Percentiles rank a stretch among this genome's conserved stretches.
phyloP scores from a whole-genome alignment of 495 filamentous ascomycete species.

The Talaromyces stipitatus region DNA sequence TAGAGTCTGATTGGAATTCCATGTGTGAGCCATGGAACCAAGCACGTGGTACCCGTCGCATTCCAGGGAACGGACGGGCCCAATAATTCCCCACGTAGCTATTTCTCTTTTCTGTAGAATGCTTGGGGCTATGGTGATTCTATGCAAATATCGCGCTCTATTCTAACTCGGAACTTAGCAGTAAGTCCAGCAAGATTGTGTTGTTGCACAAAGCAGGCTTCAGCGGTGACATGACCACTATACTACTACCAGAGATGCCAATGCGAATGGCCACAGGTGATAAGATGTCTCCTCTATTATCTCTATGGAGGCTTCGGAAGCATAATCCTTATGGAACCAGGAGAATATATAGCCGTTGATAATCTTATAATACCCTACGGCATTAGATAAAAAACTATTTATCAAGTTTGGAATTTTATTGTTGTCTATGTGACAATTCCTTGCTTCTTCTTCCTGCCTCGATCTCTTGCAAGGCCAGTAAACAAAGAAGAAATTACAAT shows the following conservation, averaged over 20 bases:
- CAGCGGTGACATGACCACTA: too few relatives aligned
- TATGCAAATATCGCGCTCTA: neutral
- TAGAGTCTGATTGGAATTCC: neutral
- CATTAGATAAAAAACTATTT: neutral
- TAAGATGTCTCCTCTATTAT: too few relatives aligned
- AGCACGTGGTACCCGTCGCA: neutral
- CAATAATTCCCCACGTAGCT: neutral
- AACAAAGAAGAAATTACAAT: neutral
- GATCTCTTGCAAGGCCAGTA: slow-evolving; percentile 4
- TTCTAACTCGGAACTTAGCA: neutral
- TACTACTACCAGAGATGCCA: too few relatives aligned
- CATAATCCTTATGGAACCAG: too few relatives aligned
- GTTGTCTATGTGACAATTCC: slow-evolving; percentile 5
- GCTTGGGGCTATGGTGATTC: neutral
- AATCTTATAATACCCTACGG: too few relatives aligned
- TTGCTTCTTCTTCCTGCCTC: neutral
- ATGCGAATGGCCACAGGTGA: too few relatives aligned
- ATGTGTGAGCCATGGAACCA: neutral
- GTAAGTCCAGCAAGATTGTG: neutral
- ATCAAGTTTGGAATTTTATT: slow-evolving; percentile 4
- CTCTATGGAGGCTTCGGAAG: too few relatives aligned
- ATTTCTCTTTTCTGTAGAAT: neutral
- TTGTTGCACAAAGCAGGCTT: neutral
- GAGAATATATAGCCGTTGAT: too few relatives aligned
- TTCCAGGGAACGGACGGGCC: slow-evolving; percentile 1